Evolutionary conservation across 495 filamentous ascomycete species (phyloP).

Genomic region (Penicillium tannophilum): DNA sequence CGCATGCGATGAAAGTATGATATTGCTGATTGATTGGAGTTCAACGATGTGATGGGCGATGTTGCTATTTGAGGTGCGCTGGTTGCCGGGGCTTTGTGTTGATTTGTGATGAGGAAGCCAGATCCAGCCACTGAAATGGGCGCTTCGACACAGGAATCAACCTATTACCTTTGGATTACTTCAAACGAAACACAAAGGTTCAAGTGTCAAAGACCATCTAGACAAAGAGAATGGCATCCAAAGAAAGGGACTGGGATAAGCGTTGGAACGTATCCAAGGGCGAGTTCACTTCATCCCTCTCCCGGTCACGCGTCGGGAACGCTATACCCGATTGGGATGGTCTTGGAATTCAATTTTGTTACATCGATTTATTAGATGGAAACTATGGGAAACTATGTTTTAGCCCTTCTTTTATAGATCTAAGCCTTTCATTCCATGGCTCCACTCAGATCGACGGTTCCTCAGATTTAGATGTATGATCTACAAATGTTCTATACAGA

Average conservation of each 20-base stretch:
- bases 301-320: conserved; percentile 48
- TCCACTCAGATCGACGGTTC: conserved; percentile 5
- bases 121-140: conserved; percentile 2
- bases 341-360: background rate
- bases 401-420: background rate
- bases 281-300: conserved; percentile 35
- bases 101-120: background rate
- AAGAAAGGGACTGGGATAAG: conserved; percentile 18
- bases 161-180: background rate
- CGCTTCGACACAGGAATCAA: conserved; percentile 7
- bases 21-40: conserved; percentile 1
- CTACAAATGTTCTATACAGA: background rate
- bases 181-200: background rate
- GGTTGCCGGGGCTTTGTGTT: conserved; percentile 9
- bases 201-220: background rate
- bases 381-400: too few species aligned
- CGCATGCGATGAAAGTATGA: conserved; percentile 17
- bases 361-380: background rate
- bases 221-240: conserved; percentile 30
- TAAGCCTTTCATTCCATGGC: background rate
- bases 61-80: conserved; percentile 4
- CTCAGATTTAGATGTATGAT: background rate
- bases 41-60: background rate
- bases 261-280: conserved; percentile 31
- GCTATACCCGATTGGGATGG: conserved; percentile 37